Conservation (phyloP, 805 yeast genomes). For the Scheffersomyces coipomensis region DNA sequence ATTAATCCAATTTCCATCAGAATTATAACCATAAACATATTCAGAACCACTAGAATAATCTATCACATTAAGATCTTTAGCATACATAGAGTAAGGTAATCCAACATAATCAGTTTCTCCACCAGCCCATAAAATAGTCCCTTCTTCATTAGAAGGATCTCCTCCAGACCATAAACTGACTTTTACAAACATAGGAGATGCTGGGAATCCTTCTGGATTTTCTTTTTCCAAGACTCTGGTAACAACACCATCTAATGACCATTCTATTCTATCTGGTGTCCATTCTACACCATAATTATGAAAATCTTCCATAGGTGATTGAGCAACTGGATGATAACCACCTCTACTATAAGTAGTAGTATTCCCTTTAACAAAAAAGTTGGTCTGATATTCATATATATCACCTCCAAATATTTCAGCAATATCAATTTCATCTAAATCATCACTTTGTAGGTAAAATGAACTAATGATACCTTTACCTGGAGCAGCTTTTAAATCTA, state of each 20-base stretch:
- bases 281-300: constrained; percentile 35
- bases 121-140: constrained; percentile 43
- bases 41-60: constrained; percentile 30
- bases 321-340: constrained; percentile 23
- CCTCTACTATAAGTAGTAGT: constrained; percentile 34
- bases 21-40: constrained; percentile 25
- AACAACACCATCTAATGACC: constrained; percentile 27
- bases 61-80: constrained; percentile 16
- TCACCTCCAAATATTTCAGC: constrained; percentile 40
- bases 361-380: constrained; percentile 41
- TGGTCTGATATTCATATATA: constrained; percentile 28
- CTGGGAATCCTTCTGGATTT: constrained; percentile 29
- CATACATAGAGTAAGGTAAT: constrained; percentile 32
- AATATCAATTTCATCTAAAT: constrained; percentile 41
- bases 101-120: constrained; percentile 30
- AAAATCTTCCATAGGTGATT: constrained; percentile 22
- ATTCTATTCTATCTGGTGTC: constrained; percentile 28
- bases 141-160: constrained; percentile 27
- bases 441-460: constrained; percentile 41
- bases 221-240: constrained; percentile 21
- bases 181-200: constrained; percentile 34
- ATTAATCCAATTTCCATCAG: constrained; percentile 14
- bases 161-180: constrained; percentile 45
- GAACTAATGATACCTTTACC: constrained; percentile 39
- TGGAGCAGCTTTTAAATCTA: constrained; percentile 27